phyloP scores from a whole-genome alignment of 345 rosid genomes.

The Geranium rotundifolium region DNA sequence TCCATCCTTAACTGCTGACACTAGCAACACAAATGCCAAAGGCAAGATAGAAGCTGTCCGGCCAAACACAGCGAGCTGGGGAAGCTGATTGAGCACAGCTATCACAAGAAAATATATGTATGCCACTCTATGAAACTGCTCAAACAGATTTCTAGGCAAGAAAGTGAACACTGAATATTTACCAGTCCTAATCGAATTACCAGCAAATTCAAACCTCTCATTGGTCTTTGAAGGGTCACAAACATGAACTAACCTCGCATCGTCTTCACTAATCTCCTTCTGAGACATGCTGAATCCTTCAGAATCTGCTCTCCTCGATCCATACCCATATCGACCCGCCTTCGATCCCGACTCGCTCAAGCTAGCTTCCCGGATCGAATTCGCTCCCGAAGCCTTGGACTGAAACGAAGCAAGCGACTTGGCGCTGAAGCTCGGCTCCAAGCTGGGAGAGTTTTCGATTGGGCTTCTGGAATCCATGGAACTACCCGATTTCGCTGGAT shows the following conservation, averaged over 20 bases:
- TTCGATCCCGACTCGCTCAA: constrained; percentile 43
- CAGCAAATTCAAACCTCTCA: constrained; percentile 63
- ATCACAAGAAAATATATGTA: constrained; percentile 81
- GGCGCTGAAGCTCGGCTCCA: constrained; percentile 29
- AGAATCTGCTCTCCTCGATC: constrained; percentile 57
- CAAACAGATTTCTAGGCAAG: constrained; percentile 83
- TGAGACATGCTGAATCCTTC: constrained; percentile 54
- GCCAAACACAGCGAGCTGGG: constrained; percentile 97
- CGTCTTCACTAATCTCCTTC: constrained; percentile 81
- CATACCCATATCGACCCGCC: constrained; percentile 34
- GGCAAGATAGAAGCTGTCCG: constrained; percentile 84
- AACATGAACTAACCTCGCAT: constrained; percentile 72
- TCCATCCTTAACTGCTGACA: constrained; percentile 90
- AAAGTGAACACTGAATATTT: constrained; percentile 77
- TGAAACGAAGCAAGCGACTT: constrained; percentile 45
- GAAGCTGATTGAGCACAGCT: constrained; percentile 91
- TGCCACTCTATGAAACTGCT: constrained; percentile 95
- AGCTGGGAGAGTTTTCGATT: constrained; percentile 22
- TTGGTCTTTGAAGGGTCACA: constrained; percentile 64
- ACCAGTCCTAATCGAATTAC: constrained; percentile 58
- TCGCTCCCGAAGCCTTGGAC: constrained; percentile 31
- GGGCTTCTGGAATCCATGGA: constrained; percentile 31
- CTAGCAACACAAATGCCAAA: constrained; percentile 72
- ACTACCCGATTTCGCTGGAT: constrained; percentile 2
- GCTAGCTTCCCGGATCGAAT: constrained; percentile 48